Percentiles rank a stretch among this genome's conserved stretches.
Evolutionary conservation across 1,284 basidiomycete species (phyloP).

Genomic region (Trichosporon sp.): DNA sequence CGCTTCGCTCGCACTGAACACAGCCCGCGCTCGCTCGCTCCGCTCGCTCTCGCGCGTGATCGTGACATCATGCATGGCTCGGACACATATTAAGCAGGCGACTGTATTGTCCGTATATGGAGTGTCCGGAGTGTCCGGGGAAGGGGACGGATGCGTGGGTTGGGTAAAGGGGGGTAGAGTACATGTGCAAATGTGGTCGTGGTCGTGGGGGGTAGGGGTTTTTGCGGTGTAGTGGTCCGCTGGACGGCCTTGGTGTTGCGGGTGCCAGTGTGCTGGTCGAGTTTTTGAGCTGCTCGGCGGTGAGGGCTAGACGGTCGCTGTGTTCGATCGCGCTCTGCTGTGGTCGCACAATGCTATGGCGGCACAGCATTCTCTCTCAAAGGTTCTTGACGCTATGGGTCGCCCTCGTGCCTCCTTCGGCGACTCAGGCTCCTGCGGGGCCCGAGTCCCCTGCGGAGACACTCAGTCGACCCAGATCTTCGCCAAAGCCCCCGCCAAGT

Average conservation of each 20-base stretch:
- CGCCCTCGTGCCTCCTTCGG: not conserved
- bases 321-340: too few relatives aligned
- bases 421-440: not conserved
- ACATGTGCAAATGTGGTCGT: not conserved
- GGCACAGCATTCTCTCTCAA: too few relatives aligned
- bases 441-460: too few relatives aligned
- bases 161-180: too few relatives aligned
- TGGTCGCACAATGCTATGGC: too few relatives aligned
- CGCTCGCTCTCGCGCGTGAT: not conserved
- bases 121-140: not conserved
- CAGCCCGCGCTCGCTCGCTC: not conserved
- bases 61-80: not conserved
- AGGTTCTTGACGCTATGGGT: too few relatives aligned
- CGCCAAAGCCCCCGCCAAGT: conserved; percentile 33
- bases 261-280: too few relatives aligned
- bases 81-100: not conserved
- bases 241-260: too few relatives aligned
- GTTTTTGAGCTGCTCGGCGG: too few relatives aligned
- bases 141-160: not conserved
- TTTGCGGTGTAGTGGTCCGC: too few relatives aligned
- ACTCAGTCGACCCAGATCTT: conserved; percentile 44
- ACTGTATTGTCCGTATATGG: not conserved
- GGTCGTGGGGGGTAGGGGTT: too few relatives aligned
- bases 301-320: too few relatives aligned
- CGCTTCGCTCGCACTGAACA: not conserved